Conservation (phyloP, 1,284 basidiomycete species). For the Calocybe gambosa region DNA sequence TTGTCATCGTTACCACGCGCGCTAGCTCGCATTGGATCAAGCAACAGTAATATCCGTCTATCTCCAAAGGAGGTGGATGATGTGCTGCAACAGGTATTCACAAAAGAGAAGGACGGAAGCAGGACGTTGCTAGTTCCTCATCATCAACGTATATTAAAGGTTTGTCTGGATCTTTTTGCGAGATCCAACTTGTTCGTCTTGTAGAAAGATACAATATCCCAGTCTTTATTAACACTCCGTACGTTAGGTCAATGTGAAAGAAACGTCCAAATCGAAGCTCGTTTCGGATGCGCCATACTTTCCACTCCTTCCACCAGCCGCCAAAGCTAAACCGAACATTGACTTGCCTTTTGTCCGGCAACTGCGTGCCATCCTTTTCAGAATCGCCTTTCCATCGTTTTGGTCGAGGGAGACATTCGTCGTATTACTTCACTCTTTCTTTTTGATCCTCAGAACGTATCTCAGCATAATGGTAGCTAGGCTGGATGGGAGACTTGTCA, state of each 20-base stretch:
- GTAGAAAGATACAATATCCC: too few species aligned
- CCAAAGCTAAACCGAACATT: conserved; percentile 64
- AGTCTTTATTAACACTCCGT: not conserved
- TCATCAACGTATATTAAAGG: conserved; percentile 55
- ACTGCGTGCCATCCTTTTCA: conserved; percentile 65
- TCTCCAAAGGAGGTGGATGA: conserved; percentile 39
- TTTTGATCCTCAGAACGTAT: conserved; percentile 83
- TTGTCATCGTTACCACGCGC: conserved; percentile 25
- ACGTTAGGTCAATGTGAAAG: conserved; percentile 39
- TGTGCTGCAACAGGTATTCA: conserved; percentile 52
- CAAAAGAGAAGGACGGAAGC: conserved; percentile 48
- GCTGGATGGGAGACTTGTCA: not conserved
- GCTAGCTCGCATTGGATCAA: not conserved
- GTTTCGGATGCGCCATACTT: conserved; percentile 45
- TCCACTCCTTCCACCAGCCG: conserved; percentile 38
- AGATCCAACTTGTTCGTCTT: not conserved
- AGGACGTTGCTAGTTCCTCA: conserved; percentile 67
- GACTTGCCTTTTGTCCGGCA: conserved; percentile 79
- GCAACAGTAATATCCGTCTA: conserved; percentile 19
- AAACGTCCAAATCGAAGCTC: conserved; percentile 39
- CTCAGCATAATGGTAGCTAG: conserved; percentile 54
- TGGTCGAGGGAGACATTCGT: conserved; percentile 75
- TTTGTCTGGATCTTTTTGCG: conserved; percentile 20
- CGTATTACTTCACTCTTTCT: conserved; percentile 77
- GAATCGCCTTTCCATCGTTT: conserved; percentile 71